Evolutionary conservation across 2,329 filamentous ascomycete species (phyloP).

Genomic region (Cladosporium sphaerospermum): DNA sequence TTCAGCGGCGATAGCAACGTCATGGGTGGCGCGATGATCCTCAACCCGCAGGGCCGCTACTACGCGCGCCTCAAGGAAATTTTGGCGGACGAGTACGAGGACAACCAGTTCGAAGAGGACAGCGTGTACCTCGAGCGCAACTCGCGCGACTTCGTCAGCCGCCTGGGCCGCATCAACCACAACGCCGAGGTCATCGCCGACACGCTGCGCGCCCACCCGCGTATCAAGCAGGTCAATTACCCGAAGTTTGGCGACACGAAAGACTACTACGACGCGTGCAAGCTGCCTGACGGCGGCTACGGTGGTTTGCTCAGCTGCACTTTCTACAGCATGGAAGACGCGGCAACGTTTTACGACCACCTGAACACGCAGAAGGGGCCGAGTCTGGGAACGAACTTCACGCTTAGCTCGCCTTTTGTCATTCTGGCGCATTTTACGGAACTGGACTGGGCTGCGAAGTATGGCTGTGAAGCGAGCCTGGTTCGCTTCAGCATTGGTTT

Average conservation of each 20-base stretch:
- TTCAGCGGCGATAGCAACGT: slow-evolving; percentile 98
- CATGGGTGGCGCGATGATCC: slow-evolving; percentile 73
- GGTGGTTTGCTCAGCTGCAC: slow-evolving; percentile 82
- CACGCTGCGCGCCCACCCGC: slow-evolving; percentile 54
- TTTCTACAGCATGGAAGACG: slow-evolving; percentile 64
- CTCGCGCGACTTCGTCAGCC: slow-evolving; percentile 79
- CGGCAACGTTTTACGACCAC: slow-evolving; percentile 76
- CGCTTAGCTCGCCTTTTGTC: slow-evolving; percentile 81
- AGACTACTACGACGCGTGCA: slow-evolving; percentile 70
- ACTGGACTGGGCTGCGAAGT: slow-evolving; percentile 79
- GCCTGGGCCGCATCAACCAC: slow-evolving; percentile 76
- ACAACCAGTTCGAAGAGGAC: slow-evolving; percentile 92
- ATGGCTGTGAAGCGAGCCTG: slow-evolving; percentile 73
- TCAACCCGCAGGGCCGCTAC: slow-evolving; percentile 62
- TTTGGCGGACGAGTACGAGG: slow-evolving; percentile 66
- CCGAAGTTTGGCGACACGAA: slow-evolving; percentile 70
- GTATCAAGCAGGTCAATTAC: slow-evolving; percentile 77
- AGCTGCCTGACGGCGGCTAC: slow-evolving; percentile 70
- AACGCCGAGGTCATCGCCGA: slow-evolving; percentile 81
- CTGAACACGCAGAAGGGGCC: slow-evolving; percentile 88
- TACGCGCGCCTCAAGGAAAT: slow-evolving; percentile 63
- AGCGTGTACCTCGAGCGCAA: slow-evolving; percentile 93
- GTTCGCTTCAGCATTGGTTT: slow-evolving; percentile 85
- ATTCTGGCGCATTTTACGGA: slow-evolving; percentile 87
- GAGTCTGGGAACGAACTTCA: slow-evolving; percentile 95